Percentiles rank a stretch among this genome's conserved stretches.
Conservation (phyloP, 805 yeast genomes). For the Candida alai region DNA sequence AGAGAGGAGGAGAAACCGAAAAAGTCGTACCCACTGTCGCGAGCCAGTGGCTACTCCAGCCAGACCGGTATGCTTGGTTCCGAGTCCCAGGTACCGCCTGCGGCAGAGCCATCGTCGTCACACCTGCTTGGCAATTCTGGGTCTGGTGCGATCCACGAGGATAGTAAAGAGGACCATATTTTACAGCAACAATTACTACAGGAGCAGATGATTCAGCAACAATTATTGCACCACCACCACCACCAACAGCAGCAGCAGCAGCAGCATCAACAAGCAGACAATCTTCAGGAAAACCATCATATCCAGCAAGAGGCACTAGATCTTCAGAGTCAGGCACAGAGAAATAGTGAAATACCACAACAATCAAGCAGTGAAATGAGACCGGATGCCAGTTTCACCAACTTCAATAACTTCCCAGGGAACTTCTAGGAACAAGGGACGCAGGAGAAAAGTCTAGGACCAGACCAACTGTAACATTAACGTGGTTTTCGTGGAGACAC, state of each 20-base stretch:
- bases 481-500: too few species aligned
- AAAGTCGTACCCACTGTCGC: slow-evolving; percentile 22
- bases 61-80: too few species aligned
- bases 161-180: slow-evolving; percentile 10
- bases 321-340: too few species aligned
- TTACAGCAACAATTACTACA: slow-evolving; percentile 10
- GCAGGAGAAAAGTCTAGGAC: too few species aligned
- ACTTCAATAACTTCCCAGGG: too few species aligned
- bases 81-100: background rate
- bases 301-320: slow-evolving; percentile 6
- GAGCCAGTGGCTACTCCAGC: slow-evolving; percentile 18
- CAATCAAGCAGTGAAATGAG: too few species aligned
- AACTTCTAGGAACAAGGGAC: too few species aligned
- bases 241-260: slow-evolving; percentile 8
- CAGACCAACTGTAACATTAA: too few species aligned
- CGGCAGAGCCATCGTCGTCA: slow-evolving; percentile 1
- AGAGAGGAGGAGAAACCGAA: slow-evolving; percentile 72
- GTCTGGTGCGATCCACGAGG: slow-evolving; percentile 6
- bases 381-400: too few species aligned
- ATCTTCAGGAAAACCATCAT: slow-evolving; percentile 9
- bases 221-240: slow-evolving; percentile 11
- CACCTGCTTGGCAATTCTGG: too few species aligned
- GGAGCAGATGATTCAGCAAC: slow-evolving; percentile 17
- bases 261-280: slow-evolving; percentile 2
- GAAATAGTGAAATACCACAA: too few species aligned